phyloP scores from a whole-genome alignment of 495 filamentous ascomycete genomes.

The Beverwykella pulmonaria region DNA sequence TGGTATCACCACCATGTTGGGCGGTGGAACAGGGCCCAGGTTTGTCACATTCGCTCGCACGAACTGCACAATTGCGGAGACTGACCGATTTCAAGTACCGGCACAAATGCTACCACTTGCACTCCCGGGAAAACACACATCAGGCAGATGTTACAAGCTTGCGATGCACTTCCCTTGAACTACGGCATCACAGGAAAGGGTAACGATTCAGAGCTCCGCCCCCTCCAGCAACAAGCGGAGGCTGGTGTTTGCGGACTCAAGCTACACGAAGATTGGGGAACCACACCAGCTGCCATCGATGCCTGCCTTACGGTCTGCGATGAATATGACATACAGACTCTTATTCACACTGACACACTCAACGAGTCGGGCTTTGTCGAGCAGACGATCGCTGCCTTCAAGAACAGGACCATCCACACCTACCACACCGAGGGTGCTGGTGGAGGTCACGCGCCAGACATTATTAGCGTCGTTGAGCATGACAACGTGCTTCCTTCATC shows the following conservation, averaged over 20 bases:
- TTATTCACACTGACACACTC: conserved; percentile 97
- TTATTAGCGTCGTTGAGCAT: conserved; percentile 91
- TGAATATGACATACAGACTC: conserved; percentile 86
- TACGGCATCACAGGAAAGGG: conserved; percentile 95
- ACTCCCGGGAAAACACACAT: conserved; percentile 84
- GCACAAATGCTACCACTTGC: conserved; percentile 93
- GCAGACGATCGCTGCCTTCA: conserved; percentile 84
- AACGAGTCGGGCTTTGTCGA: conserved; percentile 98
- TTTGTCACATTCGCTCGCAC: conserved; percentile 37
- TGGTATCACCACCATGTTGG: conserved; percentile 89
- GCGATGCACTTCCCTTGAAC: conserved; percentile 85
- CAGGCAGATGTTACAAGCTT: conserved; percentile 90
- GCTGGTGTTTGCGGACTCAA: conserved; percentile 92
- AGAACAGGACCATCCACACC: conserved; percentile 90
- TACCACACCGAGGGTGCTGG: conserved; percentile 98
- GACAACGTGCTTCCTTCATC: conserved; percentile 88
- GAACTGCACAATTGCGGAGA: neutral
- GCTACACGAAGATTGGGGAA: conserved; percentile 97
- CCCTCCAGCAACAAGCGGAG: conserved; percentile 76
- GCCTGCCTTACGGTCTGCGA: conserved; percentile 86
- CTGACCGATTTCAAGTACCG: conserved; percentile 62
- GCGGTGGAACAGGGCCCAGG: conserved; percentile 91
- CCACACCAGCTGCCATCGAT: conserved; percentile 90
- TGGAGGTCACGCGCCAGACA: conserved; percentile 95
- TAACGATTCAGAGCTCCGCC: conserved; percentile 75